A percentile compares a stretch with the other conserved stretches of the same genome.
Evolutionary conservation across 148 eudicot species (phyloP).

Genomic region (Spergularia bocconei): DNA sequence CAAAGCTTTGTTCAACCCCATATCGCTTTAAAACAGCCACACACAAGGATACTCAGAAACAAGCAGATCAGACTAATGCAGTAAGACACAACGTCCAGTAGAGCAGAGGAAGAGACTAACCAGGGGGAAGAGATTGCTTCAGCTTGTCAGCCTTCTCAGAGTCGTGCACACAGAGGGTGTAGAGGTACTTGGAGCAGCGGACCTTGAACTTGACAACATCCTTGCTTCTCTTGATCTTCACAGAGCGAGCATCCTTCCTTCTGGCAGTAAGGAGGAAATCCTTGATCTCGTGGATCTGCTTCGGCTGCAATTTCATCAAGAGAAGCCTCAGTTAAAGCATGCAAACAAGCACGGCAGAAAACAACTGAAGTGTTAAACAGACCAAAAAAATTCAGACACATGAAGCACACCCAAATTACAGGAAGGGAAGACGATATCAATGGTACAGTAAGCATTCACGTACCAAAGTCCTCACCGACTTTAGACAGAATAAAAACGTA

Average conservation of each 20-base stretch:
- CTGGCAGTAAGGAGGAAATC: conserved; percentile 57
- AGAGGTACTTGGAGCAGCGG: conserved; percentile 38
- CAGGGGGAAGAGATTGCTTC: conserved; percentile 39
- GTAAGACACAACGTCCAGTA: not conserved
- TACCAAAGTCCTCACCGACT: too few relatives aligned
- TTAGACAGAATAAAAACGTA: too few relatives aligned
- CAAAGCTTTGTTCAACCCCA: too few relatives aligned
- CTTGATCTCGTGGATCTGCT: conserved; percentile 55
- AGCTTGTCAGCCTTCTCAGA: conserved; percentile 43
- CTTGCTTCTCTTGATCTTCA: conserved; percentile 55
- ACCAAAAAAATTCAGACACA: too few relatives aligned
- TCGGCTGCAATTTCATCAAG: conserved; percentile 30
- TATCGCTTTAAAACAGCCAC: not conserved
- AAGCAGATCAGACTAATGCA: not conserved
- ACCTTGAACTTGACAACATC: conserved; percentile 41
- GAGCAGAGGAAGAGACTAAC: not conserved
- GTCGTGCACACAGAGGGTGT: conserved; percentile 44
- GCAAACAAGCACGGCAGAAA: not conserved
- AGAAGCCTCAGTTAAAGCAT: not conserved
- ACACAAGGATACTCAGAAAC: too few relatives aligned
- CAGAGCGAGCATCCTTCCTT: conserved; percentile 58
- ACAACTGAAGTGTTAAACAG: too few relatives aligned
- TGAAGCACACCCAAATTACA: too few relatives aligned
- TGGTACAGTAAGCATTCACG: too few relatives aligned
- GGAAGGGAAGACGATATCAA: too few relatives aligned